Percentiles rank a stretch among this genome's conserved stretches.
Evolutionary conservation across 345 rosid species (phyloP).

Genomic region (Psidium friedrichsthalianum): DNA sequence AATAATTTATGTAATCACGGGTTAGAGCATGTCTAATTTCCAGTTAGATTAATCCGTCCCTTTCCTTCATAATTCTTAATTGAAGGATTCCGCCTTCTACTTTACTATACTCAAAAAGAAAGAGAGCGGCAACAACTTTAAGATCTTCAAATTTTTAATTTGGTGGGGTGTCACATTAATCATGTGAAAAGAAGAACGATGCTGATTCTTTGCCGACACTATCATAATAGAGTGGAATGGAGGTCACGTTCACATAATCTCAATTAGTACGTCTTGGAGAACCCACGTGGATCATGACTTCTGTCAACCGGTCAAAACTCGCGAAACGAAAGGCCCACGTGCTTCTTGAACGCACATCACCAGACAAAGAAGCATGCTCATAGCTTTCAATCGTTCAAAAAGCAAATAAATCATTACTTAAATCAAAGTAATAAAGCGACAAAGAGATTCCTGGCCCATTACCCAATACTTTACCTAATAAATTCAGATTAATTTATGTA

Average conservation of each 20-base stretch:
- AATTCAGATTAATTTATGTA: neutral
- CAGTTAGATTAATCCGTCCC: neutral
- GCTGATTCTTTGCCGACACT: too few relatives aligned
- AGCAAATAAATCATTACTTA: neutral
- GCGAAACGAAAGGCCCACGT: neutral
- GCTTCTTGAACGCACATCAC: neutral
- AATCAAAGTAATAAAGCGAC: neutral
- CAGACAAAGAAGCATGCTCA: neutral
- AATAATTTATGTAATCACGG: too few relatives aligned
- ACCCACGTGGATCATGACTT: neutral
- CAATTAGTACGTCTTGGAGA: neutral
- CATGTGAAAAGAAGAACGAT: neutral
- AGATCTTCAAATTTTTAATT: neutral
- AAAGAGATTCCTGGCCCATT: neutral
- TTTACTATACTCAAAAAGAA: neutral
- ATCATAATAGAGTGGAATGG: too few relatives aligned
- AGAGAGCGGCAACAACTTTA: neutral
- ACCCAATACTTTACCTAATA: neutral
- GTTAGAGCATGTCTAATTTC: neutral
- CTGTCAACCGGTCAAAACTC: neutral
- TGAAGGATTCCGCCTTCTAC: neutral
- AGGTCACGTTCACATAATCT: too few relatives aligned
- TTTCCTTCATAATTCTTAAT: neutral
- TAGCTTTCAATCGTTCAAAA: neutral
- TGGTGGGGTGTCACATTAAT: neutral